Percentiles rank a stretch among this genome's conserved stretches.
Conservation (phyloP, 2,329 filamentous ascomycete species). For the Penicillium sumatraense region DNA sequence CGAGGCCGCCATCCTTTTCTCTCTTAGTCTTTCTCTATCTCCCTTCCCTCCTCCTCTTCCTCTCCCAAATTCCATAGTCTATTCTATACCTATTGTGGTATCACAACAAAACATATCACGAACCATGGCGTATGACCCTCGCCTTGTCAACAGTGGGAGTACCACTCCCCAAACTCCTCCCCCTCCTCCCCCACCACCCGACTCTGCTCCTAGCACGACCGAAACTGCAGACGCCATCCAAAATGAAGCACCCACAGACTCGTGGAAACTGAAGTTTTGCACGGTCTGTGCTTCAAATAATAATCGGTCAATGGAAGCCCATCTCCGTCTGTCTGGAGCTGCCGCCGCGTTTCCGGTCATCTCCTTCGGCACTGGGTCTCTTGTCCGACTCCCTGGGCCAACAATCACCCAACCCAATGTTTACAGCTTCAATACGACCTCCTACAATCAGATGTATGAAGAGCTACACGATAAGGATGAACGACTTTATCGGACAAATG, state of each 20-base stretch:
- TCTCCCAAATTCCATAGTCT: constrained; percentile 21
- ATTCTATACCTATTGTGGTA: constrained; percentile 7
- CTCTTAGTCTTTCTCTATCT: constrained; percentile 12
- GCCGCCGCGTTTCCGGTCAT: constrained; percentile 91
- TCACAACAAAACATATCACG: too few species aligned
- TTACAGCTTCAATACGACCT: constrained; percentile 96
- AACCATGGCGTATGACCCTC: constrained; percentile 57
- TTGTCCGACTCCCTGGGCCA: constrained; percentile 90
- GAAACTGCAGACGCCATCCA: constrained; percentile 24
- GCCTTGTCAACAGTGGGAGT: constrained; percentile 53
- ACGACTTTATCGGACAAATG: constrained; percentile 86
- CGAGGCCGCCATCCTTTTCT: constrained; percentile 6
- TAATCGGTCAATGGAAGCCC: constrained; percentile 99
- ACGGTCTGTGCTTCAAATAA: constrained; percentile 99
- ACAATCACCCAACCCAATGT: constrained; percentile 93
- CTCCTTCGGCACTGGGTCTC: constrained; percentile 93
- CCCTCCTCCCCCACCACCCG: constrained; percentile 56
- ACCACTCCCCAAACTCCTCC: constrained; percentile 47
- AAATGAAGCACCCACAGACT: constrained; percentile 47
- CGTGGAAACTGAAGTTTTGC: constrained; percentile 92
- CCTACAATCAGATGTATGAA: constrained; percentile 91
- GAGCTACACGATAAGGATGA: constrained; percentile 86
- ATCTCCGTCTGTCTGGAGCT: constrained; percentile 84
- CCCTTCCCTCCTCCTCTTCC: constrained; percentile 9
- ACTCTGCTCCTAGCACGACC: constrained; percentile 25